Conservation (phyloP, 139 green algal species). For the Medakamo hakoo region DNA sequence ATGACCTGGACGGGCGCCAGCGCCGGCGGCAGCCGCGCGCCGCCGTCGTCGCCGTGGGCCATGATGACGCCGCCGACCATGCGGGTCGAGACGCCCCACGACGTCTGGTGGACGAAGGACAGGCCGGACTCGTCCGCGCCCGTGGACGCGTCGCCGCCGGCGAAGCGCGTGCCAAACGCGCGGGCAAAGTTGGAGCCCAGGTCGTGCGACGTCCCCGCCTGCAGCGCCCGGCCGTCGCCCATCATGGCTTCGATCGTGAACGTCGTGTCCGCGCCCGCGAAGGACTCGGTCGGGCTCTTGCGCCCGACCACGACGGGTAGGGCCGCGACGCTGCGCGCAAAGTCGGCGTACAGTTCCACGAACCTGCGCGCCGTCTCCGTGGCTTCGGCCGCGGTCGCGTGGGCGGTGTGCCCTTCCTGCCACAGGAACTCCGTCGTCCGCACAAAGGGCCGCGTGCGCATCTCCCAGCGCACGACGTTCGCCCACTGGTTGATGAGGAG, state of each 20-base stretch:
- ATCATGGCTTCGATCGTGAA: constrained; percentile 99
- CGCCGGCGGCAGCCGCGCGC: constrained; percentile 71
- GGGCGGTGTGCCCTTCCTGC: constrained; percentile 96
- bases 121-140: constrained; percentile 40
- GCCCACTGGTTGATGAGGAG: constrained; percentile 96
- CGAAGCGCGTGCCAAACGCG: constrained; percentile 55
- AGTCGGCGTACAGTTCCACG: constrained; percentile 43
- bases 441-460: constrained; percentile 95
- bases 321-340: constrained; percentile 53
- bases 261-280: constrained; percentile 70
- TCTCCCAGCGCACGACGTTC: constrained; percentile 98
- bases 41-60: constrained; percentile 91
- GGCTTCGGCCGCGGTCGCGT: constrained; percentile 47
- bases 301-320: constrained; percentile 88
- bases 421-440: constrained; percentile 97
- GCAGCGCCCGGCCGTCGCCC: constrained; percentile 73
- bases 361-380: background rate
- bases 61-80: constrained; percentile 95
- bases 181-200: constrained; percentile 92
- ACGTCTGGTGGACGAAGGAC: constrained; percentile 77
- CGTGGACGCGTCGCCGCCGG: constrained; percentile 1
- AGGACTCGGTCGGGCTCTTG: constrained; percentile 80
- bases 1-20: constrained; percentile 88
- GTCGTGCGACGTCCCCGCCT: constrained; percentile 93
- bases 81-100: constrained; percentile 85